These are phyloP conservation scores for Fusarium albosuccineum DNA, from an alignment of 2,329 filamentous ascomycete species.

Conservation along the genomic window DNA sequence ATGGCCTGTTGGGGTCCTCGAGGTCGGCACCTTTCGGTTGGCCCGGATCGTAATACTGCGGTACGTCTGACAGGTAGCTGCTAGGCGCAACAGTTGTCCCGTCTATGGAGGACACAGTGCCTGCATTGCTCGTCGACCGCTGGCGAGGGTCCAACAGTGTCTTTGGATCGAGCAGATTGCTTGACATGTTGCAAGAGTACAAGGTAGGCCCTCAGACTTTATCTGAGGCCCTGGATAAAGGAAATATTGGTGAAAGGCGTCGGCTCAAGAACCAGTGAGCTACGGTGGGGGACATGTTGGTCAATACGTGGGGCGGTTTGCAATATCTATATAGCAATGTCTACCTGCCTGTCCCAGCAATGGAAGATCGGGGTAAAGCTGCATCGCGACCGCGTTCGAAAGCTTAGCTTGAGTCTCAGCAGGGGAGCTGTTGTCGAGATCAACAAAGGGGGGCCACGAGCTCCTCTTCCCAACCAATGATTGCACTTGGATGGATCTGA, in stretches of 20 bases:
- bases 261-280: background rate
- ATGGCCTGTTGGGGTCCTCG: conserved; percentile 4
- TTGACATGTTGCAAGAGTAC: conserved; percentile 23
- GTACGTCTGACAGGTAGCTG: conserved; percentile 13
- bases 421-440: conserved; percentile 16
- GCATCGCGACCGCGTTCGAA: background rate
- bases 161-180: conserved; percentile 35
- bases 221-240: background rate
- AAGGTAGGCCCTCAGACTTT: background rate
- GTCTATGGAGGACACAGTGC: conserved; percentile 18
- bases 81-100: conserved; percentile 33
- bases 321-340: conserved; percentile 23
- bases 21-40: conserved; percentile 6
- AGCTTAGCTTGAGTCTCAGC: conserved; percentile 22
- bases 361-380: background rate
- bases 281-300: conserved; percentile 15
- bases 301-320: conserved; percentile 21
- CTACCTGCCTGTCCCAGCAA: background rate
- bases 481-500: conserved; percentile 5
- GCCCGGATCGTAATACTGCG: conserved; percentile 10
- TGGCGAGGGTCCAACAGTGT: conserved; percentile 31
- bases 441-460: conserved; percentile 2
- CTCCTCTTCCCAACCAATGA: conserved; percentile 2
- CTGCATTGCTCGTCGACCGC: conserved; percentile 31
- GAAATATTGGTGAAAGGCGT: background rate